Conservation (phyloP, 768 basidiomycete genomes). For the Kwoniella heveanensis region DNA sequence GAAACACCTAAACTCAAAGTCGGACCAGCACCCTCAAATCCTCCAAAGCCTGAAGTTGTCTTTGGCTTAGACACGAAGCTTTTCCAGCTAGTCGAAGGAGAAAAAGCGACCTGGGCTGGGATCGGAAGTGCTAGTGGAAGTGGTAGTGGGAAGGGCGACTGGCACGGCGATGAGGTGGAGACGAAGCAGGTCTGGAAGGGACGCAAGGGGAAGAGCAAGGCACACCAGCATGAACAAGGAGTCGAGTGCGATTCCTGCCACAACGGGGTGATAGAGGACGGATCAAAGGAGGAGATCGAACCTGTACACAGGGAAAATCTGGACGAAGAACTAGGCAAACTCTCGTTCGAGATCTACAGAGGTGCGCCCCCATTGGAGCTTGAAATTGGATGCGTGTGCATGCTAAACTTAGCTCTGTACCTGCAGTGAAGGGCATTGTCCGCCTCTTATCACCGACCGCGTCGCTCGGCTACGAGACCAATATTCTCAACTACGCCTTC, state of each 20-base stretch:
- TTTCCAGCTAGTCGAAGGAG: constrained; percentile 57
- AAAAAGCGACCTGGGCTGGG: constrained; percentile 48
- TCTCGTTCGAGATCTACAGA: constrained; percentile 55
- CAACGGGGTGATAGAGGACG: constrained; percentile 1
- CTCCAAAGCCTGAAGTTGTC: constrained; percentile 71
- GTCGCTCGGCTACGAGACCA: constrained; percentile 32
- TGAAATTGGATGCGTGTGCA: background rate
- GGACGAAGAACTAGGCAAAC: constrained; percentile 41
- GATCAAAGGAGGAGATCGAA: constrained; percentile 13
- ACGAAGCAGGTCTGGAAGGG: constrained; percentile 68
- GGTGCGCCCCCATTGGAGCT: constrained; percentile 28
- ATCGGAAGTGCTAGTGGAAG: constrained; percentile 5
- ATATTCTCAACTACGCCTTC: constrained; percentile 85
- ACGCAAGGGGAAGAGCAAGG: constrained; percentile 37
- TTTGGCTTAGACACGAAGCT: constrained; percentile 89
- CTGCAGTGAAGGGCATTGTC: constrained; percentile 80
- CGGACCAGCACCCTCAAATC: constrained; percentile 59
- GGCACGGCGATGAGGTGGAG: constrained; percentile 83
- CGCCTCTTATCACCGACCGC: constrained; percentile 58
- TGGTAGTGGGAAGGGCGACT: constrained; percentile 37
- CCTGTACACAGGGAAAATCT: constrained; percentile 36
- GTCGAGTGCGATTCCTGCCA: constrained; percentile 20
- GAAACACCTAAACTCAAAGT: constrained; percentile 78
- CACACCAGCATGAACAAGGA: constrained; percentile 38
- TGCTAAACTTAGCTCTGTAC: background rate